phyloP scores from a whole-genome alignment of 1,139 yeast species.

The Magnusiomyces paraingens region DNA sequence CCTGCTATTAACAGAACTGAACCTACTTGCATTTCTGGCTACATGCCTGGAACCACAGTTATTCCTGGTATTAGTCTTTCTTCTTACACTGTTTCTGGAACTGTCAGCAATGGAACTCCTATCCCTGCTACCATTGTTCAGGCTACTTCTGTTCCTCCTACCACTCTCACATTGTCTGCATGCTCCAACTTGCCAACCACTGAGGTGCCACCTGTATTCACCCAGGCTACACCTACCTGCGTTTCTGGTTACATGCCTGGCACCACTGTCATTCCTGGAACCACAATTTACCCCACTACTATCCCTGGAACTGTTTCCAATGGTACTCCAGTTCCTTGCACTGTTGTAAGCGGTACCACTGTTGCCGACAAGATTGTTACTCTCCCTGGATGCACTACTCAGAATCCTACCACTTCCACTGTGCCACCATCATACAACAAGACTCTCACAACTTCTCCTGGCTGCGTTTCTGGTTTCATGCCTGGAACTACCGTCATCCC shows the following conservation, averaged over 20 bases:
- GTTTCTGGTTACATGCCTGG: neutral
- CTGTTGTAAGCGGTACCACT: conserved; percentile 1
- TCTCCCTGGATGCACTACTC: neutral
- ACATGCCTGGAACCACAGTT: conserved; percentile 9
- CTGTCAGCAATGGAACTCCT: conserved; percentile 6
- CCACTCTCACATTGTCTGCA: conserved; percentile 6
- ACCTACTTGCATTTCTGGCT: conserved; percentile 6
- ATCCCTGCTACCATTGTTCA: conserved; percentile 8
- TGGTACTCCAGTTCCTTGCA: conserved; percentile 5
- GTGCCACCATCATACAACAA: neutral
- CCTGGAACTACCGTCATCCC: conserved; percentile 10
- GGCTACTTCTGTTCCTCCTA: conserved; percentile 5
- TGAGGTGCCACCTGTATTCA: conserved; percentile 6
- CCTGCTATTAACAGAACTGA: conserved; percentile 1
- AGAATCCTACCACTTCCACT: neutral
- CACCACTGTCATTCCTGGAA: conserved; percentile 4
- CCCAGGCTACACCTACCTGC: conserved; percentile 6
- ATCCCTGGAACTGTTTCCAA: conserved; percentile 3
- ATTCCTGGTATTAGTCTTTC: conserved; percentile 5
- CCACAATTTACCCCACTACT: conserved; percentile 4
- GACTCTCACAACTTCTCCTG: neutral
- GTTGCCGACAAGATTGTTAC: conserved; percentile 1
- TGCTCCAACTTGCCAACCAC: conserved; percentile 10
- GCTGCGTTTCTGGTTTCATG: conserved; percentile 8
- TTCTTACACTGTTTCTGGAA: neutral